Conservation (phyloP, 139 green algal genomes). For the Diplosphaera chodatii region DNA sequence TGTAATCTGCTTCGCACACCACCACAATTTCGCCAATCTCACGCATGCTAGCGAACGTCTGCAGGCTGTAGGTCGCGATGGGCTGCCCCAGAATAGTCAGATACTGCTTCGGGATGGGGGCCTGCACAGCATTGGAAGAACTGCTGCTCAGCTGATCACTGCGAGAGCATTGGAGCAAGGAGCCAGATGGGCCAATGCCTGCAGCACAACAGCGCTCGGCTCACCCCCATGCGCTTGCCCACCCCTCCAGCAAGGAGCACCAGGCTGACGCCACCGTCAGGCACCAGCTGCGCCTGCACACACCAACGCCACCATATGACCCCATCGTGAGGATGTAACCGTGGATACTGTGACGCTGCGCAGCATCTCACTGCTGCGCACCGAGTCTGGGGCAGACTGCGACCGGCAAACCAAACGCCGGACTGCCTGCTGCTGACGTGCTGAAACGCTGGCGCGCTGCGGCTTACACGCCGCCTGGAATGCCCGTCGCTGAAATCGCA, state of each 20-base stretch:
- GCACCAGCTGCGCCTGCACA: background rate
- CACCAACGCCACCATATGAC: too few species aligned
- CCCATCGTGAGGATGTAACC: too few species aligned
- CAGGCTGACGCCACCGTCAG: slow-evolving; percentile 56
- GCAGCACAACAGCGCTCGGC: background rate
- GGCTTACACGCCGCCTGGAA: background rate
- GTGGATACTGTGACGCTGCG: too few species aligned
- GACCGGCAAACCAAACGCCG: background rate
- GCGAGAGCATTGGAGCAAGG: too few species aligned
- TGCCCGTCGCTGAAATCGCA: too few species aligned
- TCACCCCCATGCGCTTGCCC: slow-evolving; percentile 92
- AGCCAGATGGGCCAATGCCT: background rate
- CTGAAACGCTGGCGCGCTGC: background rate
- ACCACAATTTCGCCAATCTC: slow-evolving; percentile 89
- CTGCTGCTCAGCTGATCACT: too few species aligned
- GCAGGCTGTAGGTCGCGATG: slow-evolving; percentile 80
- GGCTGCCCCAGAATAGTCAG: slow-evolving; percentile 75
- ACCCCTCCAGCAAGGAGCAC: slow-evolving; percentile 87
- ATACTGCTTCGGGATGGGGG: slow-evolving; percentile 96
- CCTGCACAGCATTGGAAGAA: slow-evolving; percentile 23
- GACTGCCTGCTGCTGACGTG: background rate
- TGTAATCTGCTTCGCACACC: slow-evolving; percentile 84
- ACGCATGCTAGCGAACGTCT: slow-evolving; percentile 77
- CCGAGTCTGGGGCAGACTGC: background rate
- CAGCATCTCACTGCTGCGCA: background rate